Evolutionary conservation across 768 basidiomycete genomes (phyloP).

Genomic region (Agaricus blazei): DNA sequence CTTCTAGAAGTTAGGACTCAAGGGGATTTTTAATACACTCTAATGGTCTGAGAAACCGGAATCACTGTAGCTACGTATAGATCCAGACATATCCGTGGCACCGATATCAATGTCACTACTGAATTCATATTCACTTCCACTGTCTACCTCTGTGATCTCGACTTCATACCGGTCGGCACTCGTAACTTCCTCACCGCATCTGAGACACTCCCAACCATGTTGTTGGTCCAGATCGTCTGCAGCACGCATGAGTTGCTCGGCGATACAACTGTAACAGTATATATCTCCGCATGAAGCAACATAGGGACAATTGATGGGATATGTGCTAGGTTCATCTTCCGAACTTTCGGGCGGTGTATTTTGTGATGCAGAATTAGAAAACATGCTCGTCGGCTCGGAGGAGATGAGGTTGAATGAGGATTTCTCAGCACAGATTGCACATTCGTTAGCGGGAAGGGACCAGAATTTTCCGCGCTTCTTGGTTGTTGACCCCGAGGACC

Average conservation of each 20-base stretch:
- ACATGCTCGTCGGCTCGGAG: conserved; percentile 46
- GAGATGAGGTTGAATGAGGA: conserved; percentile 56
- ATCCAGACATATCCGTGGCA: conserved; percentile 53
- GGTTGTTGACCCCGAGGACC: conserved; percentile 3
- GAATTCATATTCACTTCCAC: conserved; percentile 56
- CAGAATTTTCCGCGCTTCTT: conserved; percentile 58
- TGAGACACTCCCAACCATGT: conserved; percentile 74
- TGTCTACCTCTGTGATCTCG: conserved; percentile 33
- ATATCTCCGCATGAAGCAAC: conserved; percentile 76
- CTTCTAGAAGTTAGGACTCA: background rate
- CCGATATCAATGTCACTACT: conserved; percentile 43
- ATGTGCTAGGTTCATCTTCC: conserved; percentile 42
- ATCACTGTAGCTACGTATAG: conserved; percentile 47
- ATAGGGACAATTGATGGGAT: conserved; percentile 80
- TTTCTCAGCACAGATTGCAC: conserved; percentile 87
- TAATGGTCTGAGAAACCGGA: conserved; percentile 32
- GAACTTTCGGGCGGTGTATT: conserved; percentile 15
- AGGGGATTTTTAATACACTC: conserved; percentile 14
- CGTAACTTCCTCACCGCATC: conserved; percentile 66
- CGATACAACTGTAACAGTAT: conserved; percentile 93
- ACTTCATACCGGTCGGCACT: conserved; percentile 56
- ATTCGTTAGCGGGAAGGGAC: conserved; percentile 66
- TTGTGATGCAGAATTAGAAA: conserved; percentile 25
- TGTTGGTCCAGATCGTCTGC: conserved; percentile 59
- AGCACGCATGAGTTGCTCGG: conserved; percentile 72